Conservation (phyloP, 2,329 filamentous ascomycete genomes). For the Metarhizium robertsii region DNA sequence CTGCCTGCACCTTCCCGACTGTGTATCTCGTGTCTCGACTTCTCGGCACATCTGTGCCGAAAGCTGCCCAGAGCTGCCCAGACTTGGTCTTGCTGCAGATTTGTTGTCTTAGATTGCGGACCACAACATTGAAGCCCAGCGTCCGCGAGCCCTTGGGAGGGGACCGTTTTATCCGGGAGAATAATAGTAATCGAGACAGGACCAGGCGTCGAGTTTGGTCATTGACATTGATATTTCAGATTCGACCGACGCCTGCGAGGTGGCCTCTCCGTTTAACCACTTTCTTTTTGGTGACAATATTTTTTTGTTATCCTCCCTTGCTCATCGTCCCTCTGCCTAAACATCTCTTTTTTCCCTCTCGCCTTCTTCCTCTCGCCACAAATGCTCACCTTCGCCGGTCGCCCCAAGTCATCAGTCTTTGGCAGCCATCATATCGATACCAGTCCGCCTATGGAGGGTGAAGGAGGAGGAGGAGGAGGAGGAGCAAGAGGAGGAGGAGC, state of each 20-base stretch:
- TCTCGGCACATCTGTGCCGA: slow-evolving; percentile 8
- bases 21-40: slow-evolving; percentile 5
- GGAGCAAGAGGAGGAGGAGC: not conserved
- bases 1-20: slow-evolving; percentile 7
- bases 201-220: not conserved
- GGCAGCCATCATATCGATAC: slow-evolving; percentile 4
- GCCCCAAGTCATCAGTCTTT: slow-evolving; percentile 5
- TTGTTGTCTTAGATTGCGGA: slow-evolving; percentile 5
- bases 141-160: not conserved
- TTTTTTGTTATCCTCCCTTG: not conserved
- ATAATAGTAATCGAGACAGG: not conserved
- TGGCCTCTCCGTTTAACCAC: not conserved
- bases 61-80: slow-evolving; percentile 1
- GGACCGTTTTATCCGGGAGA: not conserved
- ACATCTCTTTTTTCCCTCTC: not conserved
- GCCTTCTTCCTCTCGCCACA: slow-evolving; percentile 2
- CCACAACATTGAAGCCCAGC: not conserved
- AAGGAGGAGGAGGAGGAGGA: slow-evolving; percentile 2
- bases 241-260: not conserved
- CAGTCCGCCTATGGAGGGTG: not conserved
- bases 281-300: not conserved
- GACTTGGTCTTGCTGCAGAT: slow-evolving; percentile 3
- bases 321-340: not conserved
- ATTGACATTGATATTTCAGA: not conserved
- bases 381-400: slow-evolving; percentile 8